Base-by-base conservation (phyloP, 2,329 filamentous ascomycete genomes). In the Blastomyces emzantsi region DNA sequence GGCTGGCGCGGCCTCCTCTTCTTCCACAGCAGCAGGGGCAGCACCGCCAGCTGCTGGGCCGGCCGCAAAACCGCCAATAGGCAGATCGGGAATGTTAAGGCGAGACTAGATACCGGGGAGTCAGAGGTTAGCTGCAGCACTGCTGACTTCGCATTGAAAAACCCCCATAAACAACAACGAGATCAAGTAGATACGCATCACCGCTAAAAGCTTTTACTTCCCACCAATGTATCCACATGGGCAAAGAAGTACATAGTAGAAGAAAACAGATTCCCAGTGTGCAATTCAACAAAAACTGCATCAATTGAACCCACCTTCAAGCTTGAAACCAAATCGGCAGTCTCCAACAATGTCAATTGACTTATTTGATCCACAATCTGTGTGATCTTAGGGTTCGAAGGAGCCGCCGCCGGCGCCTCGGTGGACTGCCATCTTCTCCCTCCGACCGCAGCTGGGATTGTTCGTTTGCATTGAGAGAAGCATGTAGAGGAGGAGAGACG, bases 281-380 rank as follows among this genome's bases (percentile, higher is more conserved):
- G 11, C 45, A 51, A 22, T 28, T 22, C 30, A 45, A 62, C 55
- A 15, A 25, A 47, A 60, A 30, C 39, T 11, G 43, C 28, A 45
- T 47, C 15, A 52, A 63, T 60, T 47, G 33, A 36, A 47, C 64
- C 43, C 59, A 97, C 94, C 90, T 99, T 99, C 75, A 99, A 82
- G 78, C 87, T 91, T 62, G 92, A 87, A 62, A 99, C 94, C 65
- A 99, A 83, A 76, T 97, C 94, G 64, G 95, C 93, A 49, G 94
- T 99, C 85, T 99, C 95, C 72, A 99, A 81, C 64, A 99, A 84
- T 55, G 92, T 99, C 85, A 99, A 88, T 85, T 94, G 88, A 80
- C 93, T 96, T 78, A 99, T 99, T 80, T 99, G 92, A 77, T 99
- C 92, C 73, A 99, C 94, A 74, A 99, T 99, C 65, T 85, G 86